Base-by-base conservation (phyloP, 2,329 filamentous ascomycete genomes). In the Lasiodiplodia gonubiensis region DNA sequence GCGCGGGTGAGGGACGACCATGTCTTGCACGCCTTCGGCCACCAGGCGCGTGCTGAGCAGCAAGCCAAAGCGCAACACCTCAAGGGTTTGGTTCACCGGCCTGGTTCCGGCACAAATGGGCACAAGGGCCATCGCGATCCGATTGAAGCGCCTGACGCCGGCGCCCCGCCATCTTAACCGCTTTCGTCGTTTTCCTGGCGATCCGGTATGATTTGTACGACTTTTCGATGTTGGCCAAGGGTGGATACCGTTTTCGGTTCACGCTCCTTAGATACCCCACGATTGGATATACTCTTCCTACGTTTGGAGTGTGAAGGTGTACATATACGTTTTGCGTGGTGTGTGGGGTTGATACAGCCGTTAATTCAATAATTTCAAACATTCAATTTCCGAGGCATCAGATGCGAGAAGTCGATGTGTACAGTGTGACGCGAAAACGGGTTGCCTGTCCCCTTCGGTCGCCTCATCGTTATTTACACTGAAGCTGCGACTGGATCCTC, bases 31-130 rank as follows among this genome's bases (percentile, higher is more conserved):
- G 49, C 46, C 12, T 42, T 64, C 23, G 52, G 55, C 16, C 60
- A 60, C 30, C 67, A 69, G 46, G 52, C 51, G 7, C 48, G 42
- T n/a, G 57, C 37, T 8, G 39, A 67, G 27, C 35, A 63, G 54
- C 21, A 59, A 18, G 64, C 67, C 48, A 70, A 70, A 64, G 59
- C 53, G 27, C 49, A 67, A n/a, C 67, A 70, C 35, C 21, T 67
- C 1, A 69, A 70, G 37, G 27, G 48, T 18, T 21, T 67, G 12
- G 42, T 48, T 21, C 55, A 67, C 55, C 25, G 65, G 49, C 65
- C 65, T 23, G 55, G 55, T 21, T 37, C 25, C 21, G 46, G 64
- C n/a, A 46, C 37, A 30, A 51, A 51, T 37, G 59, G 59, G 11
- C 59, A 63, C 21, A 63, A 63, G 59, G 59, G 39, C 10, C 57